These are phyloP conservation scores for Tolypocladium tropicale DNA, from an alignment of 2,329 filamentous ascomycete species.

Conservation along the genomic window DNA sequence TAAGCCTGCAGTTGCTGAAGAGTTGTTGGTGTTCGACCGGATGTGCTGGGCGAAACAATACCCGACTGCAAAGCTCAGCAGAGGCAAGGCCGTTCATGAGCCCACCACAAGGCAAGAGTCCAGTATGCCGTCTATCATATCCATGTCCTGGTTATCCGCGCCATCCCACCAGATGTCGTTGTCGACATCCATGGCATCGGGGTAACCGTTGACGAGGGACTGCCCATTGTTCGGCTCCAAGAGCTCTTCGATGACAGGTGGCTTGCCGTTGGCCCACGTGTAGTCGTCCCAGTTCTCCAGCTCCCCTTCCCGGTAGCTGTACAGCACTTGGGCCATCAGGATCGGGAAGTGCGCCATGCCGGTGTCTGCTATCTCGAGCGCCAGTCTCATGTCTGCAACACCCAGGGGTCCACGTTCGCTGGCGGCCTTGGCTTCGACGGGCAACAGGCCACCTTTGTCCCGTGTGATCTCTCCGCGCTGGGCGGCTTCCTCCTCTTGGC, in stretches of 20 bases:
- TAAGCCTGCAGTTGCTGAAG: neutral
- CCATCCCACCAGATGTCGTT: conserved; percentile 53
- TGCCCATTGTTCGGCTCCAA: conserved; percentile 10
- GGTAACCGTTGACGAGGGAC: conserved; percentile 36
- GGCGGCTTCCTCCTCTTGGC: conserved; percentile 63
- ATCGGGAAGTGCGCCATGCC: conserved; percentile 71
- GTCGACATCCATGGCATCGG: conserved; percentile 51
- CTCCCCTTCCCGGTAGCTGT: conserved; percentile 66
- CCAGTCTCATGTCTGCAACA: conserved; percentile 68
- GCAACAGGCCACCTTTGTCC: conserved; percentile 68
- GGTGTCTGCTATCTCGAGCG: conserved; percentile 64
- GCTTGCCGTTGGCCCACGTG: conserved; percentile 35
- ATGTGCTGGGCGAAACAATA: neutral
- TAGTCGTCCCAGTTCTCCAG: conserved; percentile 57
- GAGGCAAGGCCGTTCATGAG: conserved; percentile 12
- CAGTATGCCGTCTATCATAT: conserved; percentile 44
- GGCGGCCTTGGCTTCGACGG: conserved; percentile 69
- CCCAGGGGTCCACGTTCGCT: conserved; percentile 61
- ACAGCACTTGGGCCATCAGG: conserved; percentile 58
- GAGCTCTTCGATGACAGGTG: conserved; percentile 18
- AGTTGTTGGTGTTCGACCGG: neutral
- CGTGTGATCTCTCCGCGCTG: conserved; percentile 63
- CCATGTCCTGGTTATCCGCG: conserved; percentile 38
- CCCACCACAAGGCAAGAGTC: conserved; percentile 44
- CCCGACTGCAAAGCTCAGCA: neutral